These are phyloP conservation scores for Syncephalastrum monosporum DNA, from an alignment of 371 early-diverging fungal genomes.

Conservation along the genomic window DNA sequence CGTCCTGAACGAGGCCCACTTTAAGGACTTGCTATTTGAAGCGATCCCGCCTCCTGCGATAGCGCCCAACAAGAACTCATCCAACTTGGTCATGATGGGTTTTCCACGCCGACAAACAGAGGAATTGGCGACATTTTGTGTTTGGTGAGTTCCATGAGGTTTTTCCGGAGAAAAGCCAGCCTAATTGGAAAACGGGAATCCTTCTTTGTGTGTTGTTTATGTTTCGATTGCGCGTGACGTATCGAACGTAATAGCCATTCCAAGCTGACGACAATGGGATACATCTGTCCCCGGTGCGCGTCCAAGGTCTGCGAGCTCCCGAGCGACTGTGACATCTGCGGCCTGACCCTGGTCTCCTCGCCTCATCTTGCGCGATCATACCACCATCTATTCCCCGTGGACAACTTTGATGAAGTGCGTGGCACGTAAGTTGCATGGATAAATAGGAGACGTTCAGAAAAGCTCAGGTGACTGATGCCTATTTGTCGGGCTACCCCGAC, in stretches of 20 bases:
- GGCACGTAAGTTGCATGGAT: constrained; percentile 21
- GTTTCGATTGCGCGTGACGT: not conserved
- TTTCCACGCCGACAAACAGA: constrained; percentile 74
- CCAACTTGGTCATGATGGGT: constrained; percentile 88
- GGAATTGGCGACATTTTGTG: constrained; percentile 73
- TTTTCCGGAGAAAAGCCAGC: too few relatives aligned
- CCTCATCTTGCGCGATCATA: constrained; percentile 95
- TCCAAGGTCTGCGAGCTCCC: constrained; percentile 89
- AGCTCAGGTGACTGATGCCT: not conserved
- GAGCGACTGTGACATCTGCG: constrained; percentile 93
- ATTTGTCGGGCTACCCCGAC: constrained; percentile 16
- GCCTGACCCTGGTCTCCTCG: constrained; percentile 85
- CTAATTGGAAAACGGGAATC: not conserved
- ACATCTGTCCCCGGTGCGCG: constrained; percentile 85
- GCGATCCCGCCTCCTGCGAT: constrained; percentile 83
- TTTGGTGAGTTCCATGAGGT: constrained; percentile 57
- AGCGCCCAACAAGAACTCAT: constrained; percentile 54
- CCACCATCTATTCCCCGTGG: constrained; percentile 93
- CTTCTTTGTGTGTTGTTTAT: not conserved
- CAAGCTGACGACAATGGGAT: constrained; percentile 76
- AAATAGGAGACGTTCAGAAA: not conserved
- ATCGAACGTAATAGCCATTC: constrained; percentile 59
- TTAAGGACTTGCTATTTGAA: constrained; percentile 77
- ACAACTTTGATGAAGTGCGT: constrained; percentile 62
- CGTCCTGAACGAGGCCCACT: constrained; percentile 81